Evolutionary conservation across 805 yeast species (phyloP).

Genomic region (Teunomyces lycoperdinae): DNA sequence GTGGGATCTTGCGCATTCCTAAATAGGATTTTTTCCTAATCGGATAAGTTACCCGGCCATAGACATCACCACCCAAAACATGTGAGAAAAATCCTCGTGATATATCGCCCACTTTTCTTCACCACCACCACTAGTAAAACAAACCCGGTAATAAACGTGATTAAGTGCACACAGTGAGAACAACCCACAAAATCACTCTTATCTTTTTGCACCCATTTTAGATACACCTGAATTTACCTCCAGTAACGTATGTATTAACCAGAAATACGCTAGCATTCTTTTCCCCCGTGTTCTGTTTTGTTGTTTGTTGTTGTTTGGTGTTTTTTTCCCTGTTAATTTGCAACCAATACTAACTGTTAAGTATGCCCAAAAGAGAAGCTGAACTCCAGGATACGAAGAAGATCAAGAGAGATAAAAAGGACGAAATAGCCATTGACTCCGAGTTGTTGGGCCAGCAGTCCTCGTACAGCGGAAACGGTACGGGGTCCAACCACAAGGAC

Average conservation of each 20-base stretch:
- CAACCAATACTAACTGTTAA: slow-evolving; percentile 10
- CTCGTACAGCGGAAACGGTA: slow-evolving; percentile 18
- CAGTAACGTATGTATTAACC: neutral
- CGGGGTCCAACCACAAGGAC: slow-evolving; percentile 6
- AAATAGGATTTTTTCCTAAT: neutral
- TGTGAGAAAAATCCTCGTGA: slow-evolving; percentile 12
- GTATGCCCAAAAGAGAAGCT: slow-evolving; percentile 15
- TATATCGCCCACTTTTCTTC: slow-evolving; percentile 9
- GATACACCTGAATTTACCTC: neutral
- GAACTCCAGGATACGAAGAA: slow-evolving; percentile 10
- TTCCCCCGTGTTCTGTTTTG: neutral
- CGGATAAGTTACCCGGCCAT: neutral
- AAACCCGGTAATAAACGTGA: slow-evolving; percentile 7
- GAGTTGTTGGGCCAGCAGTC: slow-evolving; percentile 43
- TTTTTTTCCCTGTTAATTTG: neutral
- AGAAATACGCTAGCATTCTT: neutral
- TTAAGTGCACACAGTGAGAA: slow-evolving; percentile 4
- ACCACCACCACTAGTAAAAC: slow-evolving; percentile 2
- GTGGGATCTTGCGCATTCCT: neutral
- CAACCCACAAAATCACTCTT: neutral
- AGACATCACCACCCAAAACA: slow-evolving; percentile 4
- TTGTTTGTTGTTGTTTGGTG: neutral
- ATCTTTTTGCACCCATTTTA: slow-evolving; percentile 1
- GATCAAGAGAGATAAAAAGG: slow-evolving; percentile 12
- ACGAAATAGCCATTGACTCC: slow-evolving; percentile 36